Base-by-base conservation (phyloP, 106 monocot genomes). In the Allium fistulosum region DNA sequence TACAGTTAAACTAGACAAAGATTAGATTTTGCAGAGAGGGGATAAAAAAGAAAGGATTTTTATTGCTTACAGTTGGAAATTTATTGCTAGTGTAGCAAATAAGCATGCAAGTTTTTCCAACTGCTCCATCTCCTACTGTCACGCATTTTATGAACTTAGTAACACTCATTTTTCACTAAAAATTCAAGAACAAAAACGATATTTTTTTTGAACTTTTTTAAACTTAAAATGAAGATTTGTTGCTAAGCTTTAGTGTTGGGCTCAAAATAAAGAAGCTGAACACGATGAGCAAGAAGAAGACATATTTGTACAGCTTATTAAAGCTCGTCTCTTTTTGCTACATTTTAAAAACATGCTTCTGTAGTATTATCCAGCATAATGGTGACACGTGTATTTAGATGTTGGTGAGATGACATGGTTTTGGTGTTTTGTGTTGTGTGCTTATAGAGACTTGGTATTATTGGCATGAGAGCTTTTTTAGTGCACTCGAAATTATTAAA, bases 51-150 rank as follows among this genome's bases (percentile, higher is more conserved):
- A 11, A 9, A 7, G 4, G 48, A 47, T 48, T 15, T 63, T 47
- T 27, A 68, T 37, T 37, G 37, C 71, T 66, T 88, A 89, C 88
- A 74, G 88, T 89, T 10, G 88, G 88, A 79, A 88, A 88, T 76
- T 84, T 88, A 84, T 88, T 88, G 81, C 88, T 79, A 65, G 88
- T 89, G 74, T 89, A 89, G 85, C 88, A 89, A 68, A 89, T 89
- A 71, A 84, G 84, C 84, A 89, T 82, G 77, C 88, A 89, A 22
- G 88, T 89, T 57, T 84, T 89, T 14, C 84, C 84, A n/a, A 89
- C 88, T 26, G 88, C 88, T 22, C 88, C 88, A 71, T 89, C 88
- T 26, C 88, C 88, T 11, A 85, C 82, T 11, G 88, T 89, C 16
- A 89, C 88, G 64, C 88, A 89, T 72, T 89, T 89, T 49, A 89